phyloP scores from a whole-genome alignment of 73 alveolate genomes.

The Diophrys appendiculata region DNA sequence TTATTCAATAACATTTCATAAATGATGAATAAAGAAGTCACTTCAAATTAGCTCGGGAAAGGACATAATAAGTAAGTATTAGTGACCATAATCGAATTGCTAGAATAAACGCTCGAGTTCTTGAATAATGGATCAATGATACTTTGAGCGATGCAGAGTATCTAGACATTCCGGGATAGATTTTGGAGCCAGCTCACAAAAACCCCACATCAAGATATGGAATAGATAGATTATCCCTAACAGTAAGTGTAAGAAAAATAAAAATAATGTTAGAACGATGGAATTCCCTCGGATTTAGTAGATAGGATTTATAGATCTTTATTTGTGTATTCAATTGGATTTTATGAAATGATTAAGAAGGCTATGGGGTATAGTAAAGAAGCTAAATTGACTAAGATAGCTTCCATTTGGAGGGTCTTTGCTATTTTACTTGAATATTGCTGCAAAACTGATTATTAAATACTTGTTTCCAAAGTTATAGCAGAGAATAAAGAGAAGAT shows the following conservation, averaged over 20 bases:
- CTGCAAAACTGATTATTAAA: constrained; percentile 70
- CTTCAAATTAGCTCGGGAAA: too few relatives aligned
- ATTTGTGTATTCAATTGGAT: constrained; percentile 66
- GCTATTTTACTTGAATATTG: constrained; percentile 71
- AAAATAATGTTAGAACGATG: constrained; percentile 43
- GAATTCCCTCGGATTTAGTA: constrained; percentile 47
- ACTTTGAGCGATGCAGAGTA: constrained; percentile 65
- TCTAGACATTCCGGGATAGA: constrained; percentile 57
- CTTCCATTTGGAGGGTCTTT: constrained; percentile 66
- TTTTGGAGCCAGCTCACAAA: constrained; percentile 35
- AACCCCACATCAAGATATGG: constrained; percentile 57
- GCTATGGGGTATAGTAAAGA: constrained; percentile 48
- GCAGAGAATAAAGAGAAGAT: neutral
- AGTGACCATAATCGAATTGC: too few relatives aligned
- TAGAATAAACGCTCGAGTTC: constrained; percentile 41
- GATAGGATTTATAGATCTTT: constrained; percentile 55
- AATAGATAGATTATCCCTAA: constrained; percentile 53
- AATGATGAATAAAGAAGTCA: too few relatives aligned
- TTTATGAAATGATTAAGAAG: constrained; percentile 51
- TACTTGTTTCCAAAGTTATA: constrained; percentile 40
- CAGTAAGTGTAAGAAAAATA: constrained; percentile 25
- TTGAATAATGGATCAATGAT: constrained; percentile 66
- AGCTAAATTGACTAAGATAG: constrained; percentile 22
- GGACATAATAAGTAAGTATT: too few relatives aligned
- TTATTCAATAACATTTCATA: too few relatives aligned